Base-by-base conservation (phyloP, 2,329 filamentous ascomycete species). In the Fusarium agapanthi region DNA sequence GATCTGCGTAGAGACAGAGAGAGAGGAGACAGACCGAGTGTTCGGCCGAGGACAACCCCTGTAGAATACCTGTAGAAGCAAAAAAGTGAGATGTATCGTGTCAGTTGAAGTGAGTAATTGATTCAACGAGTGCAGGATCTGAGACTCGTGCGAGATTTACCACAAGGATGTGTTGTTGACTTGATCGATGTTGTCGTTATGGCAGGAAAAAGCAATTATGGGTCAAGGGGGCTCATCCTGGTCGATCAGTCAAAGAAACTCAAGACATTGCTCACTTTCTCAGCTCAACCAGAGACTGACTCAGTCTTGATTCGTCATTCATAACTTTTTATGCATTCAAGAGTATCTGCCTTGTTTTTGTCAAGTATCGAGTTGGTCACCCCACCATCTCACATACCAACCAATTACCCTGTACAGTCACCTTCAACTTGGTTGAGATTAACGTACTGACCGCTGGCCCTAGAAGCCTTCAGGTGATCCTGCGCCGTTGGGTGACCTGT, bases 81-180 rank as follows among this genome's bases (percentile, higher is more conserved):
- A 37, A 18, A 6, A 7, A 34, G 35, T 53, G 71, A 60, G 64
- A 56, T 38, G 56, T 66, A 67, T 55, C 54, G 56, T 43, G 53
- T 62, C 45, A 60, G 47, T 47, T 28, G 43, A 50, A 28, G 61
- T 60, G 41, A 56, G 40, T 67, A 71, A 73, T 67, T 73, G 70
- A 73, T 71, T 73, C 66, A 73, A n/a, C 37, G 57, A 73, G 70
- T 73, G 70, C 70, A 73, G 70, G 70, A 73, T 73, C 70, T 73
- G 70, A 73, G 70, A 73, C 70, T 59, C 32, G 37, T 34, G 37
- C 56, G 50, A 73, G 70, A 73, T 73, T 73, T 63, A 50, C 62
- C 20, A 22, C 67, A 45, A 60, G 68, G 68, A 71, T 71, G 57
- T 32, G 30, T 40, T 67, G 35, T 53, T 44, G 44, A 55, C 38